Percentiles rank a stretch among this genome's conserved stretches.
These are phyloP conservation scores for Sporothrix euskadiensis DNA, from an alignment of 2,329 filamentous ascomycete genomes.

Conservation along the genomic window DNA sequence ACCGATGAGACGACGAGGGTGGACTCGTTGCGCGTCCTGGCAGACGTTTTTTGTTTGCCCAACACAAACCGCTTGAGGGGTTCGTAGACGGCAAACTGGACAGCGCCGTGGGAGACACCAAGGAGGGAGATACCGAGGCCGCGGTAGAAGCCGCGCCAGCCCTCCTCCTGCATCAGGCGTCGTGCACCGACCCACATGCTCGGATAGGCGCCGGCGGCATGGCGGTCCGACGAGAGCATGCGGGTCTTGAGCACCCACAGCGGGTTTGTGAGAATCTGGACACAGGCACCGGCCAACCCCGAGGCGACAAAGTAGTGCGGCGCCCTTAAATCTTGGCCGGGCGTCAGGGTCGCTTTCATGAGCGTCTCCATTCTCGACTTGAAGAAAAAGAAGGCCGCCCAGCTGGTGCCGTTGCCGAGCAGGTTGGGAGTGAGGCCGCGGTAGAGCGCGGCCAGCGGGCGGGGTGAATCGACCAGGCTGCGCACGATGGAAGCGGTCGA, in stretches of 20 bases:
- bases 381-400: conserved; percentile 90
- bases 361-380: conserved; percentile 57
- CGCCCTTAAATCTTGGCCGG: conserved; percentile 48
- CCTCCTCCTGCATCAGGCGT: conserved; percentile 70
- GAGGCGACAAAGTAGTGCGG: conserved; percentile 81
- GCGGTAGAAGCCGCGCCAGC: conserved; percentile 78
- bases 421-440: conserved; percentile 88
- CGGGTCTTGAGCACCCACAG: conserved; percentile 98
- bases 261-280: conserved; percentile 84
- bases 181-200: conserved; percentile 70
- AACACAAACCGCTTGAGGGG: conserved; percentile 51
- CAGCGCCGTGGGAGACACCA: conserved; percentile 86
- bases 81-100: conserved; percentile 97
- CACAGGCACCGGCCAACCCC: conserved; percentile 68
- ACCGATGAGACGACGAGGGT: conserved; percentile 77
- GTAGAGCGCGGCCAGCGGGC: conserved; percentile 72
- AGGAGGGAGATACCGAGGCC: conserved; percentile 80
- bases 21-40: conserved; percentile 66
- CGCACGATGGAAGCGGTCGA: conserved; percentile 57
- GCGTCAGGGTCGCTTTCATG: conserved; percentile 41
- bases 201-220: conserved; percentile 74
- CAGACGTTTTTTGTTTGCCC: conserved; percentile 23
- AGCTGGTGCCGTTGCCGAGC: conserved; percentile 84
- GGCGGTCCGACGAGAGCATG: conserved; percentile 83
- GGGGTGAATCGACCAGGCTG: conserved; percentile 50